Conservation (phyloP, 305 asterid species). For the Solanum hybrid region DNA sequence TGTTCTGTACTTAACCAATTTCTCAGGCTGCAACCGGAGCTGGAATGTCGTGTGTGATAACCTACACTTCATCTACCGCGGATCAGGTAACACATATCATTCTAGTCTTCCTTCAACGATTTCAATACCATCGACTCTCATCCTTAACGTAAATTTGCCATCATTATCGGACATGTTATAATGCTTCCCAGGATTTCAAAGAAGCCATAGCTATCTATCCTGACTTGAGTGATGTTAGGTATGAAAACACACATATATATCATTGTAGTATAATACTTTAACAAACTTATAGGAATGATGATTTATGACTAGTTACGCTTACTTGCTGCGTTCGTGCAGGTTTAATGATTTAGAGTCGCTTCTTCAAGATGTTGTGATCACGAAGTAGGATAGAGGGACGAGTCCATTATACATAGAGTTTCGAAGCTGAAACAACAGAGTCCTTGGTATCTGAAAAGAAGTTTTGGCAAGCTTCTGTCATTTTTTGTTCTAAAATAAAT, state of each 20-base stretch:
- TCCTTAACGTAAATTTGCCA: neutral
- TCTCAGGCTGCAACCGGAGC: constrained; percentile 88
- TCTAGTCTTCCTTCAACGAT: neutral
- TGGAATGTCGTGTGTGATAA: constrained; percentile 85
- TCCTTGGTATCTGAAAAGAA: neutral
- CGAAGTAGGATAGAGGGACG: constrained; percentile 3
- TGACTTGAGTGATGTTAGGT: constrained; percentile 78
- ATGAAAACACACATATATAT: neutral
- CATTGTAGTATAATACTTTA: neutral
- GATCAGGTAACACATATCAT: constrained; percentile 44
- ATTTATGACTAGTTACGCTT: neutral
- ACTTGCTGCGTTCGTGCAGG: constrained; percentile 8
- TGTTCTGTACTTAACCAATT: neutral
- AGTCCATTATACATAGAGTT: neutral
- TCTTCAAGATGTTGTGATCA: constrained; percentile 17
- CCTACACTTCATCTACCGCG: constrained; percentile 81
- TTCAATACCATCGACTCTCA: neutral
- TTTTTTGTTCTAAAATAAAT: neutral
- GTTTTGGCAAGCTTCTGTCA: neutral
- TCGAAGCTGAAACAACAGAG: neutral
- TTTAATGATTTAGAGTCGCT: constrained; percentile 25
- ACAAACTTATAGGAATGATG: neutral
- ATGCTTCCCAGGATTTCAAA: constrained; percentile 50
- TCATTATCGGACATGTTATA: neutral
- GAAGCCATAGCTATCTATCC: constrained; percentile 79